A percentile compares a stretch with the other conserved stretches of the same genome.
These are phyloP conservation scores for Phytophthora meadii DNA, from an alignment of 352 stramenopile genomes.

Conservation along the genomic window DNA sequence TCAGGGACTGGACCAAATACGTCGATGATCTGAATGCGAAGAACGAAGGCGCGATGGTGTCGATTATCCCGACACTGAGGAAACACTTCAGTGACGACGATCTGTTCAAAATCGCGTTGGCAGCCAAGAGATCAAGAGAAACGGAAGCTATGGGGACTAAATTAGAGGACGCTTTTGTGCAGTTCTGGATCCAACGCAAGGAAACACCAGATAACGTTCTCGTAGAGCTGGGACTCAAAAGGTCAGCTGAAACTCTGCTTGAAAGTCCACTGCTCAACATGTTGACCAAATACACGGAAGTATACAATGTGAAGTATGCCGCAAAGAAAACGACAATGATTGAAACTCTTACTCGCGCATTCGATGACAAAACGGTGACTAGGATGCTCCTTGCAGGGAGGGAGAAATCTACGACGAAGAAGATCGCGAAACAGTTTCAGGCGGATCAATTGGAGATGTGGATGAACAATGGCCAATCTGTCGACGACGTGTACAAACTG, in stretches of 20 bases:
- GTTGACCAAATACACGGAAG: neutral
- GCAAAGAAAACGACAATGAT: neutral
- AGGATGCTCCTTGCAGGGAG: neutral
- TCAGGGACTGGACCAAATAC: neutral
- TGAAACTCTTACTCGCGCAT: neutral
- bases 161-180: neutral
- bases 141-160: neutral
- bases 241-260: neutral
- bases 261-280: neutral
- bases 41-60: neutral
- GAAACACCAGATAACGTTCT: slow-evolving; percentile 1
- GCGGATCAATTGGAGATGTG: no score
- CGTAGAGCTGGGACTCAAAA: neutral
- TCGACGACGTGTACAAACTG: no score
- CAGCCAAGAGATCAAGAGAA: neutral
- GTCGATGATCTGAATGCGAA: neutral
- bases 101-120: neutral
- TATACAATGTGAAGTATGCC: neutral
- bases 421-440: no score
- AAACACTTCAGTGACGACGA: neutral
- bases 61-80: neutral
- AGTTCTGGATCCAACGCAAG: neutral
- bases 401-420: no score
- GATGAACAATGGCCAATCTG: no score
- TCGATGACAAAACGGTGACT: neutral